phyloP scores from a whole-genome alignment of 2,329 filamentous ascomycete species.

The Biscogniauxia sp. region DNA sequence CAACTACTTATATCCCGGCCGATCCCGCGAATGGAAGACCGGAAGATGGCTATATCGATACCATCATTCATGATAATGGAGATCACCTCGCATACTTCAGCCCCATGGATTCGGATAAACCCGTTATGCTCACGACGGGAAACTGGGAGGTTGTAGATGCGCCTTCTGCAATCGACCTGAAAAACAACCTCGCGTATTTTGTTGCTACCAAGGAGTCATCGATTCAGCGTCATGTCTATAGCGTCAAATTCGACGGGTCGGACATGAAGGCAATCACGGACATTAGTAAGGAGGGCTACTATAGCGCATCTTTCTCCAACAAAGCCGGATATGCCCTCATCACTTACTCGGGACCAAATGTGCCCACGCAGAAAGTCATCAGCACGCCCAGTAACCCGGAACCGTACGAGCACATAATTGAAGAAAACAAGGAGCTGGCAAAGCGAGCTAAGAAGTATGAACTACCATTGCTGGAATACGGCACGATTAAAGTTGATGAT shows the following conservation, averaged over 20 bases:
- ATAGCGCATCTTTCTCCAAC: constrained; percentile 78
- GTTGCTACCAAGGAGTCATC: constrained; percentile 81
- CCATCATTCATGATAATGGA: constrained; percentile 78
- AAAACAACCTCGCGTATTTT: constrained; percentile 88
- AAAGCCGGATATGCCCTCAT: constrained; percentile 82
- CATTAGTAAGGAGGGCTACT: constrained; percentile 71
- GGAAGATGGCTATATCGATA: constrained; percentile 90
- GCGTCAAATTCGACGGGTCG: constrained; percentile 78
- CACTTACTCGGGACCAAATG: constrained; percentile 75
- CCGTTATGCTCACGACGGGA: constrained; percentile 82
- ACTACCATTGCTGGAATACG: constrained; percentile 78
- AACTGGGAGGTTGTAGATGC: constrained; percentile 89
- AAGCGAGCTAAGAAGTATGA: constrained; percentile 72
- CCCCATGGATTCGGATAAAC: constrained; percentile 78
- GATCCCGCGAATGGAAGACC: constrained; percentile 72
- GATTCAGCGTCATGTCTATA: constrained; percentile 89
- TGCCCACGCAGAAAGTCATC: constrained; percentile 89
- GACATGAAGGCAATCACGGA: constrained; percentile 73
- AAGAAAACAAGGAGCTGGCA: constrained; percentile 72
- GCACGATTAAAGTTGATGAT: constrained; percentile 80
- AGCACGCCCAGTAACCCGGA: constrained; percentile 70
- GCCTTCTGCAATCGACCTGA: constrained; percentile 79
- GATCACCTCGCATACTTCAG: constrained; percentile 94
- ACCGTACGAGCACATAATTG: constrained; percentile 67
- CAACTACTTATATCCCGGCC: constrained; percentile 81